Evolutionary conservation across 108 stramenopile genomes (phyloP), one percentile per base, ranked within the genome.

Genomic region (Skeletonema costatum): DNA sequence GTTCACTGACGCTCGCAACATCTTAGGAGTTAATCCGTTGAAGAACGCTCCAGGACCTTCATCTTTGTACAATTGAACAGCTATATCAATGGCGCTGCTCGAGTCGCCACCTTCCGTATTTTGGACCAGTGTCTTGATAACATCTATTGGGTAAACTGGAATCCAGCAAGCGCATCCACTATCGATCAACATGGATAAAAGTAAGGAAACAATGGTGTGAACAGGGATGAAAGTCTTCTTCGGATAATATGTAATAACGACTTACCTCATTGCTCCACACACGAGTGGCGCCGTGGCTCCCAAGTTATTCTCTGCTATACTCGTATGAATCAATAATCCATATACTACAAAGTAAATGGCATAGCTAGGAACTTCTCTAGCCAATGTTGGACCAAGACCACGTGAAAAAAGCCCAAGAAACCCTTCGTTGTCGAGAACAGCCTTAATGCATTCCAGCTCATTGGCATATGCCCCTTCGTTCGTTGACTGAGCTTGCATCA

Each of bases 1-100:
- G 63, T 86, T 86, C 58, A 86, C 78, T 42, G 86, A 82, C 10
- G 86, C 82, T 19, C 82, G 61, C 12, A 86, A 60, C 82, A 86
- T 80, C 42, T 86, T 86, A 6, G 86, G 86, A 6, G 82, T 81
- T 19, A 84, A 32, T 6, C 86, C 86, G 33, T 86, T 70, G 56
- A 80, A 86, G 25, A 86, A 79, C 21, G 73, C 86, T 1, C 77
- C 73, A 5, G 80, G 58, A 10, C 85, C 85, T 56, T 78, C 73
- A 64, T 78, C 60, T 41, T 74, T 60, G 73, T 77, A 73, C 51
- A 85, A 60, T 41, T 46, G 32, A 31, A 68, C 50, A n/a, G 82
- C 73, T 21, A 83, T 67, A 35, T 64, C 80, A 17, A 77, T 58
- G 12, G 77, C 59, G 62, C 59, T 80, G 72, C 35, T 30, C 21